A percentile compares a stretch with the other conserved stretches of the same genome.
Evolutionary conservation across 805 yeast species (phyloP).

Genomic region (Yarrowia sp.): DNA sequence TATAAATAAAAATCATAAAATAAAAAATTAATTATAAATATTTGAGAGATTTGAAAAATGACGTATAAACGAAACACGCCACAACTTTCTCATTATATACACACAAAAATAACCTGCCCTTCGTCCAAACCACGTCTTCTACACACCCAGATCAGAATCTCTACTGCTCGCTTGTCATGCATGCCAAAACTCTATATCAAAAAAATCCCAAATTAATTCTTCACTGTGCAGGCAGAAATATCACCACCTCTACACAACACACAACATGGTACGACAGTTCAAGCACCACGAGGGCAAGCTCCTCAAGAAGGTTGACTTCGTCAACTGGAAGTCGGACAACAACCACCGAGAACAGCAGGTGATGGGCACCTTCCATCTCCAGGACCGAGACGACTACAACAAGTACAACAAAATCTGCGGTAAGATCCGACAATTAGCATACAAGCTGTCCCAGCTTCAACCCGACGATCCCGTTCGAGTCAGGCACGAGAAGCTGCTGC

Average conservation of each 20-base stretch:
- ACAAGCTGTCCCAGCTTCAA: constrained; percentile 77
- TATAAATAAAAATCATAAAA: too few relatives aligned
- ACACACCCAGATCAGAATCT: too few relatives aligned
- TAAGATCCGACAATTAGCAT: constrained; percentile 80
- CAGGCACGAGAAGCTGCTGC: constrained; percentile 80
- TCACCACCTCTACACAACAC: background rate
- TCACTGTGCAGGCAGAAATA: background rate
- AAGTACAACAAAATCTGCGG: constrained; percentile 93
- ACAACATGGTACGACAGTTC: constrained; percentile 51
- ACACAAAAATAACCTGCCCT: too few relatives aligned
- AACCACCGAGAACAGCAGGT: constrained; percentile 96
- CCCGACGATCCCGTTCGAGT: constrained; percentile 84
- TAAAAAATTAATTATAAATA: too few relatives aligned
- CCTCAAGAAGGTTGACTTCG: constrained; percentile 91
- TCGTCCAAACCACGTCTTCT: too few relatives aligned
- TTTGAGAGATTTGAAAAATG: too few relatives aligned
- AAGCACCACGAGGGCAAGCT: constrained; percentile 95
- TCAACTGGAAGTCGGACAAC: constrained; percentile 95
- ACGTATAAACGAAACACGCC: too few relatives aligned
- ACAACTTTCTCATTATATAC: too few relatives aligned
- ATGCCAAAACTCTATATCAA: background rate
- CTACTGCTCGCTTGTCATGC: background rate
- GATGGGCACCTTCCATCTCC: constrained; percentile 90
- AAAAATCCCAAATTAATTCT: background rate
- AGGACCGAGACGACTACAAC: constrained; percentile 92